These are phyloP conservation scores for Phytophthora rubi DNA, from an alignment of 352 stramenopile genomes.

Conservation along the genomic window DNA sequence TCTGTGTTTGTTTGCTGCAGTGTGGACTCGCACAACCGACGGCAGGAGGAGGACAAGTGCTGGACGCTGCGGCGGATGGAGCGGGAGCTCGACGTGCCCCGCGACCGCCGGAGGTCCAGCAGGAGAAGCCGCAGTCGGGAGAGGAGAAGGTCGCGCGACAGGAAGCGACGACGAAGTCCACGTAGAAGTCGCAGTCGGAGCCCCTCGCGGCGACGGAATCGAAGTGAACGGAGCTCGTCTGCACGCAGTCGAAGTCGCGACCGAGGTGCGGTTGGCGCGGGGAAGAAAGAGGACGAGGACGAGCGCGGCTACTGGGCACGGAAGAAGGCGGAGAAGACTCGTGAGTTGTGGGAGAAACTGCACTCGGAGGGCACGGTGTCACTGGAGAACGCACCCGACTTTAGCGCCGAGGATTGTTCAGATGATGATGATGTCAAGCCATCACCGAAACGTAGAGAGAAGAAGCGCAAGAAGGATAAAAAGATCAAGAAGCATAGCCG, in stretches of 20 bases:
- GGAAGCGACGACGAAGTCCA: conserved; percentile 13
- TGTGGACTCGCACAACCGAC: conserved; percentile 68
- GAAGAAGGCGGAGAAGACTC: conserved; percentile 66
- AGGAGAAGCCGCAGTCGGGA: conserved; percentile 29
- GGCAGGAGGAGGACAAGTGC: conserved; percentile 68
- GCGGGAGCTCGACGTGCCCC: conserved; percentile 34
- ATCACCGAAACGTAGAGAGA: conserved; percentile 12
- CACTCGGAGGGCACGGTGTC: conserved; percentile 45
- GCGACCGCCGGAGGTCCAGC: conserved; percentile 4
- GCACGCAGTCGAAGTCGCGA: conserved; percentile 23
- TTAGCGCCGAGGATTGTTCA: conserved; percentile 44
- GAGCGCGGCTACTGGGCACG: conserved; percentile 62
- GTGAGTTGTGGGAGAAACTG: conserved; percentile 59
- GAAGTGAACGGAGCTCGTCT: conserved; percentile 9
- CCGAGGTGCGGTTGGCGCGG: conserved; percentile 3
- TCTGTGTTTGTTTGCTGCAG: conserved; percentile 24
- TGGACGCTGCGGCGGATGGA: conserved; percentile 60
- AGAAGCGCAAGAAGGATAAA: conserved; percentile 42
- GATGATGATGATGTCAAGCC: conserved; percentile 52
- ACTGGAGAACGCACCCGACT: conserved; percentile 59
- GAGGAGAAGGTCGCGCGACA: not conserved
- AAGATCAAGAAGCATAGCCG: conserved; percentile 40
- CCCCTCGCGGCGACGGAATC: not conserved
- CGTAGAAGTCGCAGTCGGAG: conserved; percentile 24
- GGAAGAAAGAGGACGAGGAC: conserved; percentile 14